Evolutionary conservation across 805 yeast species (phyloP), one percentile per base, ranked within the genome.

Genomic region (Kuraishia cidri): DNA sequence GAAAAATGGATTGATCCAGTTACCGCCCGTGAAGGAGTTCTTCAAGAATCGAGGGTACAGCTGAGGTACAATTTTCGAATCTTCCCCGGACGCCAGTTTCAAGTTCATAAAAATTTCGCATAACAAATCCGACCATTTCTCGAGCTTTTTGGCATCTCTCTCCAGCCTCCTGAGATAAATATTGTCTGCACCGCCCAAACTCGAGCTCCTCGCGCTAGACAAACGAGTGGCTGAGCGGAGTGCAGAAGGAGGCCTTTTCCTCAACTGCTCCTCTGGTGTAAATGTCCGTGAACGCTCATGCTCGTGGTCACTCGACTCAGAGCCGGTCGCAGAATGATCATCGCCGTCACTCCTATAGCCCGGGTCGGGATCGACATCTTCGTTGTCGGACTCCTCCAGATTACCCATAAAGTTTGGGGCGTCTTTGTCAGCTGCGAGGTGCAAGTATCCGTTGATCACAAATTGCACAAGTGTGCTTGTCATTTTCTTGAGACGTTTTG

Each of bases 1-100:
- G 18, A 23, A 70, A 42, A 79, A 78, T 17, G 83, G 84, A 44
- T 79, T 80, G 30, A 72, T 69, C 79, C 87, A 81, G 38, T 78
- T 76, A n/a, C 88, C 90, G 12, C 87, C 90, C 43, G 76, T 76
- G 49, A 76, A 81, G 34, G 70, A 73, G 19, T 75, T 75, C 26
- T 68, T 63, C 13, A 82, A 54, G 44, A 81, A 78, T 37, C 92
- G 62, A 6, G 92, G 87, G 41, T 76, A 72, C 2, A 77, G 57
- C 47, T 79, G 80, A 0, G 90, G 92, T 23, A 79, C 39, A 11
- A 54, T 32, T 30, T 43, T 28, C 2, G 50, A 36, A 26, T 47
- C 39, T 12, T 37, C 36, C 5, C 39, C 41, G 9, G 20, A 17
- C 4, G 38, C 17, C 8, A 41, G 36, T 15, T 42, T 41, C 17